phyloP scores from a whole-genome alignment of 345 rosid species.

The Boechera divaricarpa region DNA sequence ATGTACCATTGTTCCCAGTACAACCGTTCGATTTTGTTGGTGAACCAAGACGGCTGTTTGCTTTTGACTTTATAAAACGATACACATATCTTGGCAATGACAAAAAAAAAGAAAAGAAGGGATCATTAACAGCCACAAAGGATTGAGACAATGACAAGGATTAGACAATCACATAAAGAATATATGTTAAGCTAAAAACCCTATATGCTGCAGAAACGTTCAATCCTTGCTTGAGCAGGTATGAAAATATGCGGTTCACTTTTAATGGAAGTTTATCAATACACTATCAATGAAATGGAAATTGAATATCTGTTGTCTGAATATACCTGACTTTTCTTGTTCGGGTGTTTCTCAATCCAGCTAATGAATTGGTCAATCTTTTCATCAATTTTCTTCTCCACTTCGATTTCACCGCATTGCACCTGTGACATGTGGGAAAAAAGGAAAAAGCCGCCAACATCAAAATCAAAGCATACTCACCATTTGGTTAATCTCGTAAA shows the following conservation, averaged over 20 bases:
- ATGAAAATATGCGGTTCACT: background rate
- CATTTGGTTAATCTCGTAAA: background rate
- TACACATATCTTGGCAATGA: conserved; percentile 67
- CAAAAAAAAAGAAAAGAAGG: background rate
- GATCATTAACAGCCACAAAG: conserved; percentile 15
- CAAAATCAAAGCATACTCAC: conserved; percentile 24
- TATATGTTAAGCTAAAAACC: background rate
- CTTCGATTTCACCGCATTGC: conserved; percentile 85
- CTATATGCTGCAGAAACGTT: background rate
- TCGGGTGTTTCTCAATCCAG: conserved; percentile 95
- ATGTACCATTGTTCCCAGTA: conserved; percentile 95
- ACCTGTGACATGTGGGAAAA: conserved; percentile 50
- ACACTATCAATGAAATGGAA: background rate
- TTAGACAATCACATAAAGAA: background rate
- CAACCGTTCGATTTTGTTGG: conserved; percentile 66
- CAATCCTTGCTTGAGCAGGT: background rate
- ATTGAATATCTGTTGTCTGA: background rate
- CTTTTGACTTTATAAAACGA: conserved; percentile 91
- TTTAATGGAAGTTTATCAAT: background rate
- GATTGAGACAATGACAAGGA: background rate
- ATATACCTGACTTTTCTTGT: conserved; percentile 91
- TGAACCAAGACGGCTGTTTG: conserved; percentile 90
- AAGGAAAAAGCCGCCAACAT: background rate
- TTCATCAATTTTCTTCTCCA: conserved; percentile 94
- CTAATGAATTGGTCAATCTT: conserved; percentile 85